Base-by-base conservation (phyloP, 2,329 filamentous ascomycete genomes). In the Clonostachys byssicola region DNA sequence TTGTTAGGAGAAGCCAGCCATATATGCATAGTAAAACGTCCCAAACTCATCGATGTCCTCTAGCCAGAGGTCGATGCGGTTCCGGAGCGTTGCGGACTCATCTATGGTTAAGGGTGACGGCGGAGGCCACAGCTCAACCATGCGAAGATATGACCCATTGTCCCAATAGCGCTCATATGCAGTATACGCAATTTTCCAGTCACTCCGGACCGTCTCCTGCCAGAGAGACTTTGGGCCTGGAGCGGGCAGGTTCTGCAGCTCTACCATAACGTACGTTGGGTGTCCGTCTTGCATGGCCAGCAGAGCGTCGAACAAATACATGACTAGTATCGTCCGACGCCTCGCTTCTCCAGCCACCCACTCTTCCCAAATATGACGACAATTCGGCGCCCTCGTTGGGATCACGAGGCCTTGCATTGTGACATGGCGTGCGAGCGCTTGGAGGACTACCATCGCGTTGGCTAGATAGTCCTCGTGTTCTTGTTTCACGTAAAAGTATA, bases 271-370 rank as follows among this genome's bases (percentile, higher is more conserved):
- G 43, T 72, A 80, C 0, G 68, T 73, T 0, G 73, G 70, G 0
- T 75, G 53, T 0, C 64, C 63, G 5, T 75, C 64, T 10, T 70
- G 60, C 1, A 66, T 55, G 2, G 69, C 67, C 7, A 79, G 67
- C 0, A 78, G 56, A 40, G 68, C 78, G 49, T 77, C 75, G 41
- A 81, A 72, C 5, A 81, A 58, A 47, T 80, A 81, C 68, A 79
- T 74, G 0, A 66, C 64, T 47, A 69, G 78, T 0, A 82, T 49
- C 0, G 74, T 71, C 5, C 79, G 67, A 4, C 77, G 65, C 51
- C 79, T 81, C 0, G 78, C 66, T 40, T 78, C 74, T 0, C 71
- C 71, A 1, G 77, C 56, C 5, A 80, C 70, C 78, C 78, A 82
- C 1, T 65, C 61, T 48, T 78, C 75, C 78, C 77, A 80, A 8